phyloP scores from a whole-genome alignment of 2,329 filamentous ascomycete genomes.

The Pestalotiopsis sp. region DNA sequence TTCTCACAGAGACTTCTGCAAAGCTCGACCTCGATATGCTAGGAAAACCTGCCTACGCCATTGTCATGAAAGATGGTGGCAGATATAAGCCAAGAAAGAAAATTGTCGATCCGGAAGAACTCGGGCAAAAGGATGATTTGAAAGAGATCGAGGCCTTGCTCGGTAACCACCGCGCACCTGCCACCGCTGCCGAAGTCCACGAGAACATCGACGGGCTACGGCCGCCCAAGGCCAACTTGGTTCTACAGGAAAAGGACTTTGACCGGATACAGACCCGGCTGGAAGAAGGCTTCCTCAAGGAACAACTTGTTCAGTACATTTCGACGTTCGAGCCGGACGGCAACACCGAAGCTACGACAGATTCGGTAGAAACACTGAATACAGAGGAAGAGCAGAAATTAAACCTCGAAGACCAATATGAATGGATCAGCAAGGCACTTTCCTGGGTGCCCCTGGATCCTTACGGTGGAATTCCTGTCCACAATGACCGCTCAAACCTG shows the following conservation, averaged over 20 bases:
- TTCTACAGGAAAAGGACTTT: slow-evolving; percentile 44
- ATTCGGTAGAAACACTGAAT: background rate
- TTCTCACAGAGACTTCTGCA: slow-evolving; percentile 24
- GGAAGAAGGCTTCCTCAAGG: slow-evolving; percentile 46
- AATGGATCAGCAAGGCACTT: slow-evolving; percentile 44
- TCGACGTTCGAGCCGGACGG: slow-evolving; percentile 10
- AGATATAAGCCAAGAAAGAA: slow-evolving; percentile 15
- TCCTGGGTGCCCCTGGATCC: slow-evolving; percentile 43
- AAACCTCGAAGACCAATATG: background rate
- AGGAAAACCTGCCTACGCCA: slow-evolving; percentile 44
- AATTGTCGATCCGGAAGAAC: background rate
- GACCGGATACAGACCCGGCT: slow-evolving; percentile 40
- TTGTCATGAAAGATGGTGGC: slow-evolving; percentile 47
- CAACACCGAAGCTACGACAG: background rate
- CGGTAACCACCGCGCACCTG: slow-evolving; percentile 26
- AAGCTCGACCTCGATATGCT: slow-evolving; percentile 36
- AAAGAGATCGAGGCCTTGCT: slow-evolving; percentile 37
- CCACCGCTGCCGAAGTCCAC: slow-evolving; percentile 38
- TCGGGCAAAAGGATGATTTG: slow-evolving; percentile 13
- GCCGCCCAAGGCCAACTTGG: slow-evolving; percentile 44
- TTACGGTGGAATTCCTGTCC: background rate
- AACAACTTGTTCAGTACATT: slow-evolving; percentile 49
- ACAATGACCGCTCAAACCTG: slow-evolving; percentile 12
- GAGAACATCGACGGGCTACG: slow-evolving; percentile 52
- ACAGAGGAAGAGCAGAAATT: slow-evolving; percentile 2